Evolutionary conservation across 768 basidiomycete genomes (phyloP).

Genomic region (Podaxis rugospora): DNA sequence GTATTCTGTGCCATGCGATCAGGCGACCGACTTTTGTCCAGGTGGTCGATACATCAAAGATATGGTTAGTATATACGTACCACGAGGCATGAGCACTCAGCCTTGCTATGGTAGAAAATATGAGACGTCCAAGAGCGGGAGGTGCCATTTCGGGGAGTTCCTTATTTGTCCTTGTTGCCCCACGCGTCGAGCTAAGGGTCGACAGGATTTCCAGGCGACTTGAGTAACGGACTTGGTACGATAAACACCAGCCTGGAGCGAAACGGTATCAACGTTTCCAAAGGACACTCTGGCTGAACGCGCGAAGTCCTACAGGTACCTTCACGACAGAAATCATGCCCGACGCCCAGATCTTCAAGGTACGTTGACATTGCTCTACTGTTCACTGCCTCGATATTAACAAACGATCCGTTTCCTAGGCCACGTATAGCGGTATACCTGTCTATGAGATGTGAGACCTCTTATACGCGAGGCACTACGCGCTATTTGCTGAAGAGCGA

Average conservation of each 20-base stretch:
- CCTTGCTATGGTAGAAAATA: background rate
- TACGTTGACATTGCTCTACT: constrained; percentile 22
- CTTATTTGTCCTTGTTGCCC: constrained; percentile 33
- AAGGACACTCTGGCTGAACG: background rate
- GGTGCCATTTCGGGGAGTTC: background rate
- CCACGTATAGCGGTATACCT: constrained; percentile 90
- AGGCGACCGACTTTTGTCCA: background rate
- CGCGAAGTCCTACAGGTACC: background rate
- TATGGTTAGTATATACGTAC: background rate
- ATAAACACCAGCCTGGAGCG: constrained; percentile 15
- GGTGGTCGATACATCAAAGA: background rate
- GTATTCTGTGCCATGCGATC: background rate
- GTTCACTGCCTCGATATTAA: constrained; percentile 15
- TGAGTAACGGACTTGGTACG: constrained; percentile 12
- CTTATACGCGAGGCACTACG: constrained; percentile 30
- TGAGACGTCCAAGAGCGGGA: background rate
- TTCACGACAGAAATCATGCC: constrained; percentile 47
- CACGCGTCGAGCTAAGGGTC: constrained; percentile 30
- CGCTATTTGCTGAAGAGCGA: constrained; percentile 30
- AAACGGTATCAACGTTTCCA: background rate
- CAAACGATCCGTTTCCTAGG: constrained; percentile 42
- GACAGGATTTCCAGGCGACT: constrained; percentile 23
- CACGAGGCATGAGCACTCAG: background rate
- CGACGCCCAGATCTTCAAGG: constrained; percentile 88
- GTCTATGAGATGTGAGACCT: constrained; percentile 83